Conservation (phyloP, 23 red algal genomes). For the Gracilaria vermiculophylla region DNA sequence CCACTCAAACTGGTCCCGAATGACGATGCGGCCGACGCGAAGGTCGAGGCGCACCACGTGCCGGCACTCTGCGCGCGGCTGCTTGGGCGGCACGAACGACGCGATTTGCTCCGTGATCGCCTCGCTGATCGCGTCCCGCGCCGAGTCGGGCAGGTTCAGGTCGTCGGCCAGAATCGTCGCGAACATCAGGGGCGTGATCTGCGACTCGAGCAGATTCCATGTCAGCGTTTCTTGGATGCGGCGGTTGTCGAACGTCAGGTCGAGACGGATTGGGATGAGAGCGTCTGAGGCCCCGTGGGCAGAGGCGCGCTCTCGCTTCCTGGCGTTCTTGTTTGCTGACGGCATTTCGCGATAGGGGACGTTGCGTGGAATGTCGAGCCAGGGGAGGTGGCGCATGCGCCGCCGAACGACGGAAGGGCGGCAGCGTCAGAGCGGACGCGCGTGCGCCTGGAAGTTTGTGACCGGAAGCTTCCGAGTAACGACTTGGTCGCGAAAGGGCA, state of each 20-base stretch:
- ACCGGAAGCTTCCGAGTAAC: no score
- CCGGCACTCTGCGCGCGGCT: constrained; percentile 62
- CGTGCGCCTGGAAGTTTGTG: no score
- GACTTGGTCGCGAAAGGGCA: no score
- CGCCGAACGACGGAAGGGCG: no score
- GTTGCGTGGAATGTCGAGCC: no score
- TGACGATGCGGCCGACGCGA: constrained; percentile 75
- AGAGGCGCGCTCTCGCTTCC: constrained; percentile 18
- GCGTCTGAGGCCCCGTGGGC: constrained; percentile 44
- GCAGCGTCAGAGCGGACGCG: no score
- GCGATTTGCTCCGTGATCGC: constrained; percentile 41
- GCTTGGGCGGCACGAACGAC: constrained; percentile 12
- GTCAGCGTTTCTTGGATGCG: constrained; percentile 73
- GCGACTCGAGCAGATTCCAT: constrained; percentile 68
- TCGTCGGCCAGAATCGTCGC: constrained; percentile 69
- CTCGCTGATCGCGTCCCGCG: constrained; percentile 20
- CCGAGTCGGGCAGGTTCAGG: constrained; percentile 43
- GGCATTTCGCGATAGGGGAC: neutral
- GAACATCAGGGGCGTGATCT: constrained; percentile 68
- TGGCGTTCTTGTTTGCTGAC: neutral
- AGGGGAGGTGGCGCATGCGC: no score
- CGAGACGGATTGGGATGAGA: constrained; percentile 89
- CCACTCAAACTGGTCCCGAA: constrained; percentile 94
- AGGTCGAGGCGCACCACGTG: constrained; percentile 83
- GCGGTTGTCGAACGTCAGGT: constrained; percentile 67